A percentile compares a stretch with the other conserved stretches of the same genome.
Conservation (phyloP, 208 protist genomes). For the Herpetomonas muscarum region DNA sequence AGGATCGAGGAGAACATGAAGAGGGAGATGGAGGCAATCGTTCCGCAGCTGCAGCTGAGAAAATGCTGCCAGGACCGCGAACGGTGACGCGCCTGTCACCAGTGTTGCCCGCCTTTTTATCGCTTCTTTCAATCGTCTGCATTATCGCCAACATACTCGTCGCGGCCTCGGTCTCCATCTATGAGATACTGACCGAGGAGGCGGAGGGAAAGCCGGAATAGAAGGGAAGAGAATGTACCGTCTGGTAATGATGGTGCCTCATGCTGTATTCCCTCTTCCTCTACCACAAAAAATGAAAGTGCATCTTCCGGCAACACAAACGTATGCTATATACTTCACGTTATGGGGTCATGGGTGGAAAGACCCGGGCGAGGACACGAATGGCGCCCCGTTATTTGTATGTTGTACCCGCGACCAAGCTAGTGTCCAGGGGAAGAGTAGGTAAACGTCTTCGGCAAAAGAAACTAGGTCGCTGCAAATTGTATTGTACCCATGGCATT, state of each 20-base stretch:
- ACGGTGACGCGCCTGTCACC: constrained; percentile 41
- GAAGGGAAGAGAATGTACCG: neutral
- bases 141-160: constrained; percentile 12
- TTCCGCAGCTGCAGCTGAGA: neutral
- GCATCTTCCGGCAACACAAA: neutral
- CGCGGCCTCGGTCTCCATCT: constrained; percentile 1
- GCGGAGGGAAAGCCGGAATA: too few species aligned
- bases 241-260: neutral
- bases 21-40: too few species aligned
- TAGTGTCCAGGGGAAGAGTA: too few species aligned
- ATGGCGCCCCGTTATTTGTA: too few species aligned
- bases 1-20: neutral
- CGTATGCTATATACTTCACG: neutral
- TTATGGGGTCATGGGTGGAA: neutral
- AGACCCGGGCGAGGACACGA: neutral
- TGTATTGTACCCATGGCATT: too few species aligned
- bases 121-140: constrained; percentile 1
- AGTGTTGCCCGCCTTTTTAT: constrained; percentile 28
- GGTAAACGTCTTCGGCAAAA: too few species aligned
- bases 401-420: too few species aligned
- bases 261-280: neutral
- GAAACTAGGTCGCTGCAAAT: too few species aligned
- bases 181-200: neutral
- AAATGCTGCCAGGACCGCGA: constrained; percentile 1
- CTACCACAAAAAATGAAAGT: neutral